These are phyloP conservation scores for Protostelium mycophagum DNA, from an alignment of 78 protist species.

Conservation along the genomic window DNA sequence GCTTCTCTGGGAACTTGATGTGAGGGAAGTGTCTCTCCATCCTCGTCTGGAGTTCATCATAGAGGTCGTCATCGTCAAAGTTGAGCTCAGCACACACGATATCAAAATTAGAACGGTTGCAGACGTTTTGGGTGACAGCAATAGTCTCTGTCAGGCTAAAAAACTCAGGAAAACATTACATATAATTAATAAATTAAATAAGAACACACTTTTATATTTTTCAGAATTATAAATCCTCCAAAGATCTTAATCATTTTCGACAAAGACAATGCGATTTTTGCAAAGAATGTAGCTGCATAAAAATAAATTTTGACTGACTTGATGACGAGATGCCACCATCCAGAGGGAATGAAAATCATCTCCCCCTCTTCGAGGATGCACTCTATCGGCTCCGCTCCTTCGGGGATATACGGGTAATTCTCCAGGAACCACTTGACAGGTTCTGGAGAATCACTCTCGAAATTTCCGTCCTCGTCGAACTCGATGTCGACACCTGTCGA, in stretches of 20 bases:
- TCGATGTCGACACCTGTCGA: background rate
- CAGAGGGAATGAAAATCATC: constrained; percentile 62
- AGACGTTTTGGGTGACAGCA: constrained; percentile 80
- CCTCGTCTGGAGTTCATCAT: background rate
- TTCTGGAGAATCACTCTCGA: background rate
- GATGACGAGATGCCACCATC: constrained; percentile 70
- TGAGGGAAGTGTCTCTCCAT: background rate
- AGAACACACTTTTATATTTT: no score
- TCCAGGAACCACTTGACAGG: constrained; percentile 34
- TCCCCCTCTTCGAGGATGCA: constrained; percentile 55
- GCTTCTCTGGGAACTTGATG: background rate
- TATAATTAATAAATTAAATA: no score
- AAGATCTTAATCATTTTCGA: no score
- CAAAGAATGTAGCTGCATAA: no score
- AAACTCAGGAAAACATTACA: background rate
- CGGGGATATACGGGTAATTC: constrained; percentile 42
- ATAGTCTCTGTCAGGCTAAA: constrained; percentile 67
- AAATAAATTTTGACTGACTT: no score
- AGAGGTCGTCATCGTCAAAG: constrained; percentile 1
- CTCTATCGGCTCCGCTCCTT: constrained; percentile 46
- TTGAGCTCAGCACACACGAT: constrained; percentile 35
- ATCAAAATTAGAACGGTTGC: constrained; percentile 38
- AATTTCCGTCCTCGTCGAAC: background rate
- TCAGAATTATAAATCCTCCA: no score
- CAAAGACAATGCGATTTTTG: no score